Evolutionary conservation across 192 early-diverging fungal species (phyloP).

Genomic region (Endogone sp.): DNA sequence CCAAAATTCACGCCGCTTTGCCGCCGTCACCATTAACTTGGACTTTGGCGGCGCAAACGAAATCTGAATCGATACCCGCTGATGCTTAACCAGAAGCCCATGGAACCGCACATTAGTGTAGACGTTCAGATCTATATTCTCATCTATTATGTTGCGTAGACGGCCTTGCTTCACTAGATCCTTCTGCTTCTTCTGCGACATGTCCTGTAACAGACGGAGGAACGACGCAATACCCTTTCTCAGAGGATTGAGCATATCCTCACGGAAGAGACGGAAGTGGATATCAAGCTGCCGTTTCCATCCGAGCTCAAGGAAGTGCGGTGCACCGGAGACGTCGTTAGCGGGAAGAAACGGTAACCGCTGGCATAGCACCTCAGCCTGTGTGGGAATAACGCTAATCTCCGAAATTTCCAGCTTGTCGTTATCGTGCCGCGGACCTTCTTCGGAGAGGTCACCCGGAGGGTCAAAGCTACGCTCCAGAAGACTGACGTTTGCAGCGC

Average conservation of each 20-base stretch:
- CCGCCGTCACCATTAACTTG: background rate
- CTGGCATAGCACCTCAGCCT: conserved; percentile 37
- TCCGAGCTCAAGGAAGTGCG: conserved; percentile 44
- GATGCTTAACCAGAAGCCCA: conserved; percentile 20
- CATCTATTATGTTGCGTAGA: conserved; percentile 17
- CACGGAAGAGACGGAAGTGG: conserved; percentile 56
- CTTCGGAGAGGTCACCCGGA: conserved; percentile 30
- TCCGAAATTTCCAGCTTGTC: conserved; percentile 37
- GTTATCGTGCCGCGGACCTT: conserved; percentile 53
- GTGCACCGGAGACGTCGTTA: conserved; percentile 29
- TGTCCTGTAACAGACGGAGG: conserved; percentile 14
- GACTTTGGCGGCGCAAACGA: conserved; percentile 19
- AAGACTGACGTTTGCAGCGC: background rate
- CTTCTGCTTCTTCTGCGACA: conserved; percentile 7
- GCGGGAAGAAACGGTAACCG: conserved; percentile 45
- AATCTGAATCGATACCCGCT: conserved; percentile 19
- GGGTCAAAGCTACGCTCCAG: conserved; percentile 10
- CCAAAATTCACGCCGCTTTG: conserved; percentile 39
- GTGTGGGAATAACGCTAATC: conserved; percentile 51
- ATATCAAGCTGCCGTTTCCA: conserved; percentile 45
- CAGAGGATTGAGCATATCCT: conserved; percentile 49
- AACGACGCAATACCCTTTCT: conserved; percentile 39
- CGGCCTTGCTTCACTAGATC: conserved; percentile 12
- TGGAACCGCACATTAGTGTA: conserved; percentile 30
- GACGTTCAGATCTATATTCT: conserved; percentile 30